These are phyloP conservation scores for Neopestalotiopsis rosae DNA, from an alignment of 2,329 filamentous ascomycete species.

Conservation along the genomic window DNA sequence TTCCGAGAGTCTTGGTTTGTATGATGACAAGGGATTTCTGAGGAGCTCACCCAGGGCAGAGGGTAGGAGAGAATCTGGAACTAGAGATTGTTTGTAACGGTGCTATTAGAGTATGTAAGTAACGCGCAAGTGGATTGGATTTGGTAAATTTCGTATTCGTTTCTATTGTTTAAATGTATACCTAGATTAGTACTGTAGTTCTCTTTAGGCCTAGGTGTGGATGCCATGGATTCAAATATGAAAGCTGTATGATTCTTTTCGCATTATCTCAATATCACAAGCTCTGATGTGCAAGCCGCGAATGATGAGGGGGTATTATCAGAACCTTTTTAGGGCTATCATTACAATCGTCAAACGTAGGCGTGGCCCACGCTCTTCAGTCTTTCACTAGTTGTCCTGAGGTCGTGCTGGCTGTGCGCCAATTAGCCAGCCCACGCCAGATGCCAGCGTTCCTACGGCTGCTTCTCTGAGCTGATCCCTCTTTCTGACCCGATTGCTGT, in stretches of 20 bases:
- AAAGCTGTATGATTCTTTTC: background rate
- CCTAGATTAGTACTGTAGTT: background rate
- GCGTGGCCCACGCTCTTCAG: background rate
- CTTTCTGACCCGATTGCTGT: conserved; percentile 59
- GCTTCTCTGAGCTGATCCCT: conserved; percentile 73
- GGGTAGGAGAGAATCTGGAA: background rate
- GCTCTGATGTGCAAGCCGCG: background rate
- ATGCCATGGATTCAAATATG: background rate
- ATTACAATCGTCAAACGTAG: background rate
- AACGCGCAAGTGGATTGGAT: too few relatives aligned
- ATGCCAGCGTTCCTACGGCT: conserved; percentile 70
- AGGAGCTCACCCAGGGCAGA: conserved; percentile 23
- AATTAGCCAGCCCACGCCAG: conserved; percentile 71
- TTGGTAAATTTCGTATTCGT: too few relatives aligned
- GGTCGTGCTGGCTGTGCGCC: conserved; percentile 53
- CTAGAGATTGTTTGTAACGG: too few relatives aligned
- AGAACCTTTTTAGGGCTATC: background rate
- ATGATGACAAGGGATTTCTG: conserved; percentile 32
- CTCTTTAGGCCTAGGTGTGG: background rate
- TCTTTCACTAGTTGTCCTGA: conserved; percentile 30
- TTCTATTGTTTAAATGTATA: too few relatives aligned
- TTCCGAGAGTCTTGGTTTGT: conserved; percentile 23
- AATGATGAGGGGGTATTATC: background rate
- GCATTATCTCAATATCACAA: background rate
- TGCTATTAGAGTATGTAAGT: background rate